A percentile compares a stretch with the other conserved stretches of the same genome.
Evolutionary conservation across 805 yeast genomes (phyloP).

Genomic region (Hanseniaspora meyeri): DNA sequence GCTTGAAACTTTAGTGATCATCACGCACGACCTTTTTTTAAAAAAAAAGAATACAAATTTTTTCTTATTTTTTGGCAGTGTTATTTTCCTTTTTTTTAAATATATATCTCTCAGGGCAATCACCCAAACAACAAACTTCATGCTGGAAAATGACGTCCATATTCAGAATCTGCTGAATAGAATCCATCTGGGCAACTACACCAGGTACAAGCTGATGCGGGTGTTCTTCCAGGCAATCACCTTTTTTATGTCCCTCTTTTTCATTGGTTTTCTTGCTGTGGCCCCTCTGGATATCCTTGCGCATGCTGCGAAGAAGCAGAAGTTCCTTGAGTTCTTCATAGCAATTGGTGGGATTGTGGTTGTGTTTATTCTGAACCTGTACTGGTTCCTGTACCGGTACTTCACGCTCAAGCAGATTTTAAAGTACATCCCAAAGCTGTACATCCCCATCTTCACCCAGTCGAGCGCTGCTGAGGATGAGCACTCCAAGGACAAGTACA

Average conservation of each 20-base stretch:
- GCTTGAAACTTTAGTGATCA: no score
- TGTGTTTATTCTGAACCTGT: slow-evolving; percentile 38
- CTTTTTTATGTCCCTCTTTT: slow-evolving; percentile 28
- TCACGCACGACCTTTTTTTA: no score
- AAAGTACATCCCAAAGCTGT: slow-evolving; percentile 66
- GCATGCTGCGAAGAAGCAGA: slow-evolving; percentile 41
- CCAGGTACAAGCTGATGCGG: not conserved
- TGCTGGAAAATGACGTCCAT: not conserved
- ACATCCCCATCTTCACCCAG: slow-evolving; percentile 50
- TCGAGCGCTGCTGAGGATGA: slow-evolving; percentile 29
- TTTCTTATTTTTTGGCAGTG: no score
- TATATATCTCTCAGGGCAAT: not conserved
- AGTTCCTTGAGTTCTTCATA: slow-evolving; percentile 66
- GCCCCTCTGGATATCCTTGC: slow-evolving; percentile 71
- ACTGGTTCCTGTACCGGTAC: slow-evolving; percentile 48
- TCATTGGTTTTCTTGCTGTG: slow-evolving; percentile 52
- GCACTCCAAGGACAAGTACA: slow-evolving; percentile 32
- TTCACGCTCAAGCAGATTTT: slow-evolving; percentile 44
- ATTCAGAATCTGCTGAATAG: not conserved
- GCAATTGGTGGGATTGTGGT: slow-evolving; percentile 60
- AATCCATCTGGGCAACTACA: not conserved
- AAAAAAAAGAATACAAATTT: no score
- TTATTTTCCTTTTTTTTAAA: no score
- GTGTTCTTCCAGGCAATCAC: not conserved
- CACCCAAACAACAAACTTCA: not conserved